Evolutionary conservation across 2,329 filamentous ascomycete species (phyloP), one percentile per base, ranked within the genome.

Genomic region (Pseudodiploospora longispora): DNA sequence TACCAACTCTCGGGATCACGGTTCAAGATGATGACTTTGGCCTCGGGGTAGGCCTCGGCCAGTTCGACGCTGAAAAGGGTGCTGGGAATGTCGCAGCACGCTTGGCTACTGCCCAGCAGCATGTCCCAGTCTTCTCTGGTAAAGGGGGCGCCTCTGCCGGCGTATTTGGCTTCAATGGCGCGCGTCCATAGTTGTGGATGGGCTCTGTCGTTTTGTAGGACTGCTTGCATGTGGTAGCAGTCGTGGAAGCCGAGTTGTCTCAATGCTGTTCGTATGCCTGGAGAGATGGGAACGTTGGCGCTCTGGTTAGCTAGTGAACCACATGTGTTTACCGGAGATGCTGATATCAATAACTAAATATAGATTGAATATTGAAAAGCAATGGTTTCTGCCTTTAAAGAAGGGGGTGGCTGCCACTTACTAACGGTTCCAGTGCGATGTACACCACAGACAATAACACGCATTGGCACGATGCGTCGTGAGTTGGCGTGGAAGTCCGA

Each of bases 41-140:
- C 65, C 8, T 66, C 62, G 4, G 60, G 60, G 38, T 60, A 60
- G 10, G 50, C 36, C 30, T 54, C 56, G 30, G 65, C 63, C 8
- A 68, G 55, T 41, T 68, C 63, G 42, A 55, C 46, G 40, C 59
- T 60, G 52, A 68, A 64, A 52, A 80, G 82, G 33, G 76, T 66
- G 1, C 78, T 64, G 2, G 82, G 79, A 10, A 78, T 58, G 38
- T 76, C 76, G 44, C 71, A 70, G 6, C 73, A 77, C 19, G 70
- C 71, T n/a, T 77, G 69, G 52, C 61, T 68, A 27, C 64, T 54
- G 38, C 66, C 67, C 38, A 74, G 64, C 6, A 74, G 56, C 45
- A 59, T 59, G 55, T 75, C 71, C 61, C 70, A 74, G 48, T 71
- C 67, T n/a, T 72, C 67, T 12, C 57, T 52, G 36, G 59, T 63